These are phyloP conservation scores for Craspedostauros australis DNA, from an alignment of 108 stramenopile genomes.

Conservation along the genomic window DNA sequence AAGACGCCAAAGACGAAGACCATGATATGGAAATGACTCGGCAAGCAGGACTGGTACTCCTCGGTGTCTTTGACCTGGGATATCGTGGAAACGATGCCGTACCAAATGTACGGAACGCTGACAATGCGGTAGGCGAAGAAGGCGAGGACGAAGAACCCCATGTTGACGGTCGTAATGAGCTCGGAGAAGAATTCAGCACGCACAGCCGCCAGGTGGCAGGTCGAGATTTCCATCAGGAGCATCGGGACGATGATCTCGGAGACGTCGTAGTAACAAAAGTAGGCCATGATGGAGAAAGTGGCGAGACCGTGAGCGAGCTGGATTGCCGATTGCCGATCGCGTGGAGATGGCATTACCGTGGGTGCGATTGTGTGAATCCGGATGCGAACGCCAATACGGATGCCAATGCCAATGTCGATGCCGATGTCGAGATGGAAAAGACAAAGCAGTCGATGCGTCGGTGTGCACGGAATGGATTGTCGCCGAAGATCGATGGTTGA, in stretches of 20 bases:
- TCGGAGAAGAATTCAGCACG: constrained; percentile 20
- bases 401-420: no score
- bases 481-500: no score
- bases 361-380: no score
- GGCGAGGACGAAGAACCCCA: constrained; percentile 29
- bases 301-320: constrained; percentile 46
- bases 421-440: no score
- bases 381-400: no score
- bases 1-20: constrained; percentile 40
- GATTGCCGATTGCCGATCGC: no score
- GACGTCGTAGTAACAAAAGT: constrained; percentile 36
- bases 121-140: constrained; percentile 45
- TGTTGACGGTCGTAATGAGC: constrained; percentile 10
- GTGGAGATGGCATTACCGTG: no score
- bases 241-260: constrained; percentile 42
- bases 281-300: constrained; percentile 41
- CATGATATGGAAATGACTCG: constrained; percentile 35
- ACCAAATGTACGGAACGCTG: constrained; percentile 39
- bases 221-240: constrained; percentile 52
- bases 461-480: no score
- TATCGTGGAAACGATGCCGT: constrained; percentile 11
- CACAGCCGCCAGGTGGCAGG: constrained; percentile 27
- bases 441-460: no score
- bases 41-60: constrained; percentile 26
- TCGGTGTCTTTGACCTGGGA: constrained; percentile 14